Conservation (phyloP, 148 eudicot genomes). For the Beta vulgaris region DNA sequence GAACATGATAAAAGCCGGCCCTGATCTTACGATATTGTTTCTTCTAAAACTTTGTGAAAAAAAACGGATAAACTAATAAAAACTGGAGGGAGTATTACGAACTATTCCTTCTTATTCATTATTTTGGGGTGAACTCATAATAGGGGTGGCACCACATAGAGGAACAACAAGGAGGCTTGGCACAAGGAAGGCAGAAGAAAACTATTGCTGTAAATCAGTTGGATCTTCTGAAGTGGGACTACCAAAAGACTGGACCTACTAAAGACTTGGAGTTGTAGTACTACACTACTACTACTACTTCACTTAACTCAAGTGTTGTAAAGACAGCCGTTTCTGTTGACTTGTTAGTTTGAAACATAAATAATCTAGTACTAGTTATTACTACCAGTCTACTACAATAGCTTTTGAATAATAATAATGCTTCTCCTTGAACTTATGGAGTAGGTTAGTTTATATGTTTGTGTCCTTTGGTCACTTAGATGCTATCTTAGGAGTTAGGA, state of each 20-base stretch:
- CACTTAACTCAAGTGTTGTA: background rate
- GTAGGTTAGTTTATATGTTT: background rate
- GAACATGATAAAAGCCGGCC: too few relatives aligned
- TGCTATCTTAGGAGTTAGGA: too few relatives aligned
- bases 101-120: background rate
- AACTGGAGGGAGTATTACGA: too few relatives aligned
- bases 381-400: too few relatives aligned
- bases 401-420: background rate
- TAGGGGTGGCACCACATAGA: constrained; percentile 1
- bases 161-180: background rate
- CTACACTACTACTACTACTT: background rate
- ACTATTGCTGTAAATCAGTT: background rate
- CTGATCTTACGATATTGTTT: background rate
- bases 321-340: background rate
- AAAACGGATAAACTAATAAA: too few relatives aligned
- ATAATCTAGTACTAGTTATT: background rate
- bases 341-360: background rate
- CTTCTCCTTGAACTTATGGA: background rate
- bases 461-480: too few relatives aligned
- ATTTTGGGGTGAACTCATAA: background rate
- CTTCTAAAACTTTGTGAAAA: background rate
- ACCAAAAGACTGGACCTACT: constrained; percentile 32
- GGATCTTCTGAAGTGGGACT: constrained; percentile 12
- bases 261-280: background rate
- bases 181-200: background rate